phyloP scores from a whole-genome alignment of 176 grass and related monocot genomes.

The Oropetium thomaeum region DNA sequence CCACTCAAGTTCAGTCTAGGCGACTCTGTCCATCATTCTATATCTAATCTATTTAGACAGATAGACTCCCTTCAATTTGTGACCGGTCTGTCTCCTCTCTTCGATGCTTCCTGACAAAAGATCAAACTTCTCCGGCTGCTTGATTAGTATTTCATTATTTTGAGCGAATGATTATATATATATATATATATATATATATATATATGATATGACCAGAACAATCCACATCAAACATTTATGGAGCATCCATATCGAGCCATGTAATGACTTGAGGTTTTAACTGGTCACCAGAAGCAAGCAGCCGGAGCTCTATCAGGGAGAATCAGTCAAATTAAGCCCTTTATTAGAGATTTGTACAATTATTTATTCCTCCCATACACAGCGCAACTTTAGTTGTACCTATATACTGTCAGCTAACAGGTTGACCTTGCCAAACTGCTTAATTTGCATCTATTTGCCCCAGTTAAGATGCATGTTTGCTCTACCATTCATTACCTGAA shows the following conservation, averaged over 20 bases:
- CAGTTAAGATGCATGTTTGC: background rate
- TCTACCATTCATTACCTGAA: background rate
- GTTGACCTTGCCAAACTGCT: background rate
- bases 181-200: background rate
- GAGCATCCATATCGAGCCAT: too few species aligned
- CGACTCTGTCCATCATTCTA: background rate
- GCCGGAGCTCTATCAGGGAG: too few species aligned
- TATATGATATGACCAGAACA: background rate
- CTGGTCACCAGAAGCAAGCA: too few species aligned
- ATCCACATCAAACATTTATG: too few species aligned
- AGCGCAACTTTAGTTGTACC: too few species aligned
- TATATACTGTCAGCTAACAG: background rate
- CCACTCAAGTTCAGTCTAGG: too few species aligned
- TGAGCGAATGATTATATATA: background rate
- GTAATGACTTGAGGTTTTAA: too few species aligned
- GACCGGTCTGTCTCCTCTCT: background rate
- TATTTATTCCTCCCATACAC: background rate
- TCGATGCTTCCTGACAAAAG: background rate
- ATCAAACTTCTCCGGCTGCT: background rate
- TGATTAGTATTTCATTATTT: background rate
- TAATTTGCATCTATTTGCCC: background rate
- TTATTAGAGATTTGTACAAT: background rate
- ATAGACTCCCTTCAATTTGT: too few species aligned
- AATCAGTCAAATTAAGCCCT: too few species aligned
- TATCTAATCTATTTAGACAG: too few species aligned